Evolutionary conservation across 1,284 basidiomycete genomes (phyloP).

Genomic region (Xerocomus minutiporus): DNA sequence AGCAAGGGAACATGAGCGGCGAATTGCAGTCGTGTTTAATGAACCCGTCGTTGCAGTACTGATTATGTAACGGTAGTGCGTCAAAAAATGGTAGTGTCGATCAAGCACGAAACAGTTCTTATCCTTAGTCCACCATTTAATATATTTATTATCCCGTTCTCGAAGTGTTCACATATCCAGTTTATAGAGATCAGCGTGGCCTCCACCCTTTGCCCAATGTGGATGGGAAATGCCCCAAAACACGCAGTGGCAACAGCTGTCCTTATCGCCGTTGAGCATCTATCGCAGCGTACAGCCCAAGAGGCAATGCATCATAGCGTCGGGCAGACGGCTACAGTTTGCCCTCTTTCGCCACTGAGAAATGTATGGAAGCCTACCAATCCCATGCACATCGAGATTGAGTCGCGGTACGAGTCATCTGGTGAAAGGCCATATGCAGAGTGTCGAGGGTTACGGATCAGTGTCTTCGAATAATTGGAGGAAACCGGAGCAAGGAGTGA

Average conservation of each 20-base stretch:
- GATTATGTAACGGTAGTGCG: slow-evolving; percentile 18
- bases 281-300: slow-evolving; percentile 12
- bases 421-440: background rate
- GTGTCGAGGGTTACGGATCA: slow-evolving; percentile 4
- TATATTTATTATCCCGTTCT: no score
- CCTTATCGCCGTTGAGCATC: background rate
- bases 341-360: background rate
- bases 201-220: slow-evolving; percentile 19
- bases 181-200: background rate
- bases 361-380: slow-evolving; percentile 1
- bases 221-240: background rate
- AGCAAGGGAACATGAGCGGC: slow-evolving; percentile 22
- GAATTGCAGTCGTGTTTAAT: slow-evolving; percentile 16
- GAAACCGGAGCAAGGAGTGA: background rate
- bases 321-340: background rate
- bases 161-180: background rate
- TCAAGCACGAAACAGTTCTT: background rate
- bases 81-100: background rate
- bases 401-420: background rate
- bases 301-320: slow-evolving; percentile 13
- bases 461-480: background rate
- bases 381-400: background rate
- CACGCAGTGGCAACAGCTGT: background rate
- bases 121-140: no score
- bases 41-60: slow-evolving; percentile 23